A percentile compares a stretch with the other conserved stretches of the same genome.
phyloP scores from a whole-genome alignment of 2,329 filamentous ascomycete genomes.

The Paramyrothecium roridum region DNA sequence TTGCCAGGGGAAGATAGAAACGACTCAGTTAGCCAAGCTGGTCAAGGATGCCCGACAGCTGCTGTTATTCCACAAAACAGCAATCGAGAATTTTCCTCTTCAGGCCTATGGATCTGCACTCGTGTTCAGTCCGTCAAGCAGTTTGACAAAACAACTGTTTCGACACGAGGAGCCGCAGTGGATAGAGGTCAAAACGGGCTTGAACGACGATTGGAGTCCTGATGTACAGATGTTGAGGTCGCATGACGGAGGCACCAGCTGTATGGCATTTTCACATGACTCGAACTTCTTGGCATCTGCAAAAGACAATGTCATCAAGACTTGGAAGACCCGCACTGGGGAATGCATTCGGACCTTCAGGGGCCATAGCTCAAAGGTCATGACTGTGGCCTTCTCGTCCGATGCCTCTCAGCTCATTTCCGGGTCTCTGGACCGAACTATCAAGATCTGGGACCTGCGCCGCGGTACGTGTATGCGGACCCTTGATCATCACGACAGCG shows the following conservation, averaged over 20 bases:
- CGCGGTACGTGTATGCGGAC: background rate
- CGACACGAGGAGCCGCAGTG: too few species aligned
- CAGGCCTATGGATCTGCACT: too few species aligned
- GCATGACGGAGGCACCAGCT: slow-evolving; percentile 14
- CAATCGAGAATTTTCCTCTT: too few species aligned
- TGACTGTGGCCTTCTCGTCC: background rate
- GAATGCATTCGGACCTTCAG: background rate
- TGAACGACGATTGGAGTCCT: background rate
- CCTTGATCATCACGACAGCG: background rate
- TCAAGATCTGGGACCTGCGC: background rate
- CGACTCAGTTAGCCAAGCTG: slow-evolving; percentile 7
- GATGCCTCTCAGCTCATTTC: background rate
- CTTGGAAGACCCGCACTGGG: background rate
- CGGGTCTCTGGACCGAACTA: background rate
- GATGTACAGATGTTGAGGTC: slow-evolving; percentile 20
- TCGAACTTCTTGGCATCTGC: background rate
- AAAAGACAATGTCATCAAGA: background rate
- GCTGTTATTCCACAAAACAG: too few species aligned
- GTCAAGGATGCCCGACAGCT: slow-evolving; percentile 9
- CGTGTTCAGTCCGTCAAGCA: too few species aligned
- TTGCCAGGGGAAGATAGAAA: background rate
- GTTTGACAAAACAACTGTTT: slow-evolving; percentile 21
- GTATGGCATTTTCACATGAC: background rate
- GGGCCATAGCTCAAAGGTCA: background rate
- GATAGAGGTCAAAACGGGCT: too few species aligned